These are phyloP conservation scores for Lactifluus rugatus DNA, from an alignment of 768 basidiomycete species.

Conservation along the genomic window DNA sequence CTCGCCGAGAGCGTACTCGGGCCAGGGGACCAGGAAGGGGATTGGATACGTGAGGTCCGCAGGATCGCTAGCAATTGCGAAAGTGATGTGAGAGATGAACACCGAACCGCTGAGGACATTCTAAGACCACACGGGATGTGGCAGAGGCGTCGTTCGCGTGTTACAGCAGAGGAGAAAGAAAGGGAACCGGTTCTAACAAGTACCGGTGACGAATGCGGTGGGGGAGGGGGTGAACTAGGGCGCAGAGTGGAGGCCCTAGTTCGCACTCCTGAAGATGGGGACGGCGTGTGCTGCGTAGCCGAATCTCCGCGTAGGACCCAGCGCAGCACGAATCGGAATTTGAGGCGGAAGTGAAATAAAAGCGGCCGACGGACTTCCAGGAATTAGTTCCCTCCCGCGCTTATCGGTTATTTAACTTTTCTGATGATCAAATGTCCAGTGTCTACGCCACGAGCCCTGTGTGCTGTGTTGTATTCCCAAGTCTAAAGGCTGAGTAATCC, in stretches of 20 bases:
- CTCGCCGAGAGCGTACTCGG: slow-evolving; percentile 68
- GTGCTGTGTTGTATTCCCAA: too few relatives aligned
- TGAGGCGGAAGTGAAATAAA: slow-evolving; percentile 22
- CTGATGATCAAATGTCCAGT: too few relatives aligned
- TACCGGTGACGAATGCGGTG: slow-evolving; percentile 70
- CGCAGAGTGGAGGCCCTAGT: slow-evolving; percentile 69
- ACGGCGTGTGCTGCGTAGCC: background rate
- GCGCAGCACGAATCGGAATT: slow-evolving; percentile 22
- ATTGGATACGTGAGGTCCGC: slow-evolving; percentile 42
- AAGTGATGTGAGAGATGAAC: slow-evolving; percentile 13
- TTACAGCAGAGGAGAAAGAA: slow-evolving; percentile 48
- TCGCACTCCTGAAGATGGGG: slow-evolving; percentile 29
- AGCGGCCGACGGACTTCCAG: background rate
- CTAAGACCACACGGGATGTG: slow-evolving; percentile 13
- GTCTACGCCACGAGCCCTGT: too few relatives aligned
- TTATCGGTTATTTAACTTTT: too few relatives aligned
- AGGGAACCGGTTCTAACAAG: slow-evolving; percentile 61
- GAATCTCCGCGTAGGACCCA: slow-evolving; percentile 6
- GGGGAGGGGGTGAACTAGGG: slow-evolving; percentile 69
- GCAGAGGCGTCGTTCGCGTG: slow-evolving; percentile 34
- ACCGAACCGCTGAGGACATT: slow-evolving; percentile 16
- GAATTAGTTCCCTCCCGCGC: background rate
- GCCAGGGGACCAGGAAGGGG: slow-evolving; percentile 57
- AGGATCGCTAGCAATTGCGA: background rate
- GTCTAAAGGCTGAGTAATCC: too few relatives aligned